A percentile compares a stretch with the other conserved stretches of the same genome.
These are phyloP conservation scores for Phialophora chinensis DNA, from an alignment of 2,329 filamentous ascomycete genomes.

Conservation along the genomic window DNA sequence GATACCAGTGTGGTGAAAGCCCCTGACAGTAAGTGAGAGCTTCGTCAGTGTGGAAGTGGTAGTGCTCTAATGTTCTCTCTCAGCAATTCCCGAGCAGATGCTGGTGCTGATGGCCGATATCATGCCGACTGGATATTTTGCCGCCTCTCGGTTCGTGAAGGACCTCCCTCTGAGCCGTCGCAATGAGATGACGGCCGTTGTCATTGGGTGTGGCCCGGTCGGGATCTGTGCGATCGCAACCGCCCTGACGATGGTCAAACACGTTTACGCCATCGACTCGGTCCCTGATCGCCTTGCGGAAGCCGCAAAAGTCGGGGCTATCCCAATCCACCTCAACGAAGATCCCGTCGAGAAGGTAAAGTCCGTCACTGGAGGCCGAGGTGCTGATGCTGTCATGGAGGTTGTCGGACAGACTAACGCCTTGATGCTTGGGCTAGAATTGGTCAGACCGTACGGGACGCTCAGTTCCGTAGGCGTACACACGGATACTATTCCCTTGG, in stretches of 20 bases:
- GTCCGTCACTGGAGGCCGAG: constrained; percentile 62
- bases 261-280: constrained; percentile 61
- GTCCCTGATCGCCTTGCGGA: constrained; percentile 63
- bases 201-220: constrained; percentile 65
- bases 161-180: neutral
- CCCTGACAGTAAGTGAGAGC: constrained; percentile 40
- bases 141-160: constrained; percentile 29
- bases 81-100: constrained; percentile 7
- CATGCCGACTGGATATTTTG: constrained; percentile 35
- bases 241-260: constrained; percentile 58
- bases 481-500: constrained; percentile 24
- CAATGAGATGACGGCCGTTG: neutral
- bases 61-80: neutral
- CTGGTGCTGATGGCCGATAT: constrained; percentile 32
- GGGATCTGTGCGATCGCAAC: constrained; percentile 71
- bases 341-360: constrained; percentile 62
- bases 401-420: constrained; percentile 24
- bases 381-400: constrained; percentile 65
- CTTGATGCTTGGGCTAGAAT: constrained; percentile 26
- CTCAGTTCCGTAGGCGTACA: constrained; percentile 30
- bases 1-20: constrained; percentile 55
- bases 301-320: constrained; percentile 66
- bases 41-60: neutral
- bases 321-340: constrained; percentile 66
- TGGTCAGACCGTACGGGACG: constrained; percentile 26